Evolutionary conservation across 129 eudicot species (phyloP).

Genomic region (Flaveria linearis): DNA sequence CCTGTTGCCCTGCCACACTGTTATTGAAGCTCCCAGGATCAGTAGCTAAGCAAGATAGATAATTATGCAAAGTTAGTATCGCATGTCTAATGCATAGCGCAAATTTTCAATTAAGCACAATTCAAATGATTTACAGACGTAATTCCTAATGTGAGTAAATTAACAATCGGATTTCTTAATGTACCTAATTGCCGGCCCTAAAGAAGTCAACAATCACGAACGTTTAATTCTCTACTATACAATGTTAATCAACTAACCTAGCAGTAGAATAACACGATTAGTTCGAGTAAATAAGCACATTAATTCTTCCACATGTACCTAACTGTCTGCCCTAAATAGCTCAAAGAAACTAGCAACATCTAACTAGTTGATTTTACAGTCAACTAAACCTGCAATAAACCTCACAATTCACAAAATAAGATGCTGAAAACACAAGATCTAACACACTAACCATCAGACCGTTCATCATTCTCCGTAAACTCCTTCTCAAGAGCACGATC

Average conservation of each 20-base stretch:
- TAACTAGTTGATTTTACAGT: background rate
- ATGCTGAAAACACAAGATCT: background rate
- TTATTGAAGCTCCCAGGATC: conserved; percentile 94
- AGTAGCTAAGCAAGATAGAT: conserved; percentile 40
- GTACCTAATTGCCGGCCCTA: conserved; percentile 26
- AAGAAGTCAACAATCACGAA: background rate
- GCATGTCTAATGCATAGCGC: background rate
- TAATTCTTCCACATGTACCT: background rate
- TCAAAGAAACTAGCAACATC: background rate
- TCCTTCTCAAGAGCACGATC: conserved; percentile 88
- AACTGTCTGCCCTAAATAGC: background rate
- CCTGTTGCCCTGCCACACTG: conserved; percentile 90
- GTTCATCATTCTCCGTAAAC: conserved; percentile 74
- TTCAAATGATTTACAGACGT: conserved; percentile 4
- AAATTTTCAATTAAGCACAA: background rate
- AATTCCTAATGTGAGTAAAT: conserved; percentile 15
- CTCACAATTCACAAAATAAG: no score
- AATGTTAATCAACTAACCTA: conserved; percentile 18
- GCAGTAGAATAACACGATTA: conserved; percentile 4
- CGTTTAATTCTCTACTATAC: background rate
- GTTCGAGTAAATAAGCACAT: no score
- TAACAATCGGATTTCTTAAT: conserved; percentile 2
- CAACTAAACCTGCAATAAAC: background rate
- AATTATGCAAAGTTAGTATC: background rate
- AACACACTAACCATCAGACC: conserved; percentile 53